Evolutionary conservation across 306 rosid species (phyloP).

Genomic region (Cicer judaicum): DNA sequence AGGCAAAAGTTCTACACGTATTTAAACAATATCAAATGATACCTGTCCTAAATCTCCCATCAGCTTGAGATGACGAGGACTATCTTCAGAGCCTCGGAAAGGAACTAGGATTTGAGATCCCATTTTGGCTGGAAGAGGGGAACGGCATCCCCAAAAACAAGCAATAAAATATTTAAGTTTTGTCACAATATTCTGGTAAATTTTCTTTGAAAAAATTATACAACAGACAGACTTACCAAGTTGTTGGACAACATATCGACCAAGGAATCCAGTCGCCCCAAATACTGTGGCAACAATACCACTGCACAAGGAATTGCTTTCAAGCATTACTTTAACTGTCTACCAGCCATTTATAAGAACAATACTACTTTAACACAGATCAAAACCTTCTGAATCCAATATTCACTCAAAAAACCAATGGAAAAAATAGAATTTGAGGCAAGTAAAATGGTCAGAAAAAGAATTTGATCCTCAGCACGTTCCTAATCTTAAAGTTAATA

Average conservation of each 20-base stretch:
- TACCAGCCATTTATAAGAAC: slow-evolving; percentile 36
- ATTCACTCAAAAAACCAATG: slow-evolving; percentile 7
- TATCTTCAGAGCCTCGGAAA: slow-evolving; percentile 94
- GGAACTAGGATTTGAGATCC: slow-evolving; percentile 96
- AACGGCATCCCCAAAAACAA: slow-evolving; percentile 40
- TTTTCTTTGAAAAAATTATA: slow-evolving; percentile 28
- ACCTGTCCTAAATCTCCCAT: slow-evolving; percentile 99
- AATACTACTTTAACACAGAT: slow-evolving; percentile 34
- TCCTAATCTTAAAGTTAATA: slow-evolving; percentile 28
- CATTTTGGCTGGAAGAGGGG: slow-evolving; percentile 79
- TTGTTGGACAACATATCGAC: slow-evolving; percentile 97
- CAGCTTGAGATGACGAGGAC: slow-evolving; percentile 90
- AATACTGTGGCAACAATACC: slow-evolving; percentile 94
- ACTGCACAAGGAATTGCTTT: slow-evolving; percentile 58
- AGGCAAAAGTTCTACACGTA: not conserved
- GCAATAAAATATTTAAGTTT: slow-evolving; percentile 6
- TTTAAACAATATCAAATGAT: slow-evolving; percentile 39
- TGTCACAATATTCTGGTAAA: not conserved
- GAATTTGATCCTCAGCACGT: slow-evolving; percentile 1
- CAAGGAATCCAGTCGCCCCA: slow-evolving; percentile 98
- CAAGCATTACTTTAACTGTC: slow-evolving; percentile 40
- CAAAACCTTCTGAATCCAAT: slow-evolving; percentile 36
- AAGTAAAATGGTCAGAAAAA: slow-evolving; percentile 18
- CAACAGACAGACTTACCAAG: slow-evolving; percentile 65
- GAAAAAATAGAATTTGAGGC: not conserved